Evolutionary conservation across 2,329 filamentous ascomycete genomes (phyloP), one percentile per base, ranked within the genome.

Genomic region (Epichloe sylvatica): DNA sequence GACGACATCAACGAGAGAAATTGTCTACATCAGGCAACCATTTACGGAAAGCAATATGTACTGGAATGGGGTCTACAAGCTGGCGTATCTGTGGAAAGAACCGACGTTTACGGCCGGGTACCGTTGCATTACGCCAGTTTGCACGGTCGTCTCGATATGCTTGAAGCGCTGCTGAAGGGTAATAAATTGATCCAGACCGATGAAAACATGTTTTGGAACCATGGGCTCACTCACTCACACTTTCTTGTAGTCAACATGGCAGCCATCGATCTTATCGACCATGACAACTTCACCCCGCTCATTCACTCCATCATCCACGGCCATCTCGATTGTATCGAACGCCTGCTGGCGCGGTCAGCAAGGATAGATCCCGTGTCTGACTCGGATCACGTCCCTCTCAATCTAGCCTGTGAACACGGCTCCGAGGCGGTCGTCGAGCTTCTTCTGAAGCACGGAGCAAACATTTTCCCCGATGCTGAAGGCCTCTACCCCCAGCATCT

Each of bases 1-100:
- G 92, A 98, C 63, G 90, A 96, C 60, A 97, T 98, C 65, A 98
- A 97, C 60, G 91, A 96, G 69, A 79, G 92, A 39, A 98, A 96
- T 60, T 95, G 90, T 61, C 74, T 98, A 44, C 92, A 98, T 59
- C 92, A 97, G 67, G 87, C 92, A n/a, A 84, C 90, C 1, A 96
- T 97, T 47, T 94, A 94, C 53, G 90, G 90, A 19, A 90, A 90
- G 59, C 70, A 77, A 9, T 83, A 86, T 57, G 85, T 96, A 33
- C 71, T 97, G 51, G 72, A 78, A 46, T 81, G 84, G 55, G 90
- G 85, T 4, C 71, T 98, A n/a, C 71, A 77, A 1, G 80, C 77
- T 43, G 80, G 78, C 4, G 88, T 96, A 35, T 81, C 90, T 54
- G 81, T 89, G 23, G 81, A 81, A 50, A 77, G 86, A 47, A 85